Conservation (phyloP, 805 yeast genomes). For the Saccharomyces paradoxus region DNA sequence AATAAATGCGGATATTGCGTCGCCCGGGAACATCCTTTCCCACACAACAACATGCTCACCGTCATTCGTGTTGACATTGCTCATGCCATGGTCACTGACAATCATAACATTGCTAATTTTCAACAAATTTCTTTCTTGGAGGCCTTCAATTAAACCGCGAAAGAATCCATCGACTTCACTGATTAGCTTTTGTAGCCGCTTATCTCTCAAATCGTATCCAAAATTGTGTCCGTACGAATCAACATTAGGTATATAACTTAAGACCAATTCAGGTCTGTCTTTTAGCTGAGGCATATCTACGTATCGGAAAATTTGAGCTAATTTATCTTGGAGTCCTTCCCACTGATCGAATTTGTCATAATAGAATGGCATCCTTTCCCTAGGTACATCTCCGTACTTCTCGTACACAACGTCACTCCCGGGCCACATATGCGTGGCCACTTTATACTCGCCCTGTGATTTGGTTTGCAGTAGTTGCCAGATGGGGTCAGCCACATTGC, state of each 20-base stretch:
- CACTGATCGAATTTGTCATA: slow-evolving; percentile 57
- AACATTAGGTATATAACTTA: slow-evolving; percentile 74
- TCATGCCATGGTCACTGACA: slow-evolving; percentile 90
- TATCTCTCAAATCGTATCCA: slow-evolving; percentile 40
- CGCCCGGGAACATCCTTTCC: slow-evolving; percentile 58
- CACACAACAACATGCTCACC: slow-evolving; percentile 48
- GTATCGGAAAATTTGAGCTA: slow-evolving; percentile 52
- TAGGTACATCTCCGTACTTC: slow-evolving; percentile 24
- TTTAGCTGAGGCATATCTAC: slow-evolving; percentile 43
- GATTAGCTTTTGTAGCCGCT: slow-evolving; percentile 20
- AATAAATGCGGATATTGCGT: slow-evolving; percentile 6
- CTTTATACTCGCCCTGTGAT: slow-evolving; percentile 33
- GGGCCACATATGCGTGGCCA: slow-evolving; percentile 84
- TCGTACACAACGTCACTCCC: slow-evolving; percentile 63
- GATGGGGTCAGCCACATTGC: slow-evolving; percentile 69
- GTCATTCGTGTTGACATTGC: slow-evolving; percentile 54
- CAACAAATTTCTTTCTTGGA: slow-evolving; percentile 47
- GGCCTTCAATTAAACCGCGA: slow-evolving; percentile 38
- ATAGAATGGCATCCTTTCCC: slow-evolving; percentile 40
- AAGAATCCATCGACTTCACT: slow-evolving; percentile 58
- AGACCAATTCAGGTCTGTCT: slow-evolving; percentile 61
- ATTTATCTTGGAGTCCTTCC: slow-evolving; percentile 45
- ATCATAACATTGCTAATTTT: slow-evolving; percentile 63
- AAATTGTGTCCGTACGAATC: slow-evolving; percentile 67
- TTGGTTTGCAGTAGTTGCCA: slow-evolving; percentile 70